Evolutionary conservation across 768 basidiomycete species (phyloP).

Genomic region (Lentinus brumalis): DNA sequence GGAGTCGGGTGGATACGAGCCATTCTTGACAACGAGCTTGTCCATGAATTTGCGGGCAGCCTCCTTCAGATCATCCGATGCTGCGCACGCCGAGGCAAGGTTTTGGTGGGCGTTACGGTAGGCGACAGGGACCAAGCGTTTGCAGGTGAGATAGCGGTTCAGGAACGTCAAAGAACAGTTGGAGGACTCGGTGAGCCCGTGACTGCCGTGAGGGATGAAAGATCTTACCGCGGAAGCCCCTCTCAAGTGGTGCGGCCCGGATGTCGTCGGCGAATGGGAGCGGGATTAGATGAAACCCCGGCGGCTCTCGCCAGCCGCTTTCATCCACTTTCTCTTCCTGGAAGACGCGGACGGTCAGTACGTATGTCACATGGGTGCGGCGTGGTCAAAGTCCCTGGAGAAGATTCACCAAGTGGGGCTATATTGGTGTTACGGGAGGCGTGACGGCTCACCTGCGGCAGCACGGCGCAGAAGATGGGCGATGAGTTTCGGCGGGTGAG

Average conservation of each 20-base stretch:
- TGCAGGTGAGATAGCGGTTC: background rate
- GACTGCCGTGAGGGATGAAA: constrained; percentile 1
- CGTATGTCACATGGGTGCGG: constrained; percentile 3
- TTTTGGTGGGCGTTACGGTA: background rate
- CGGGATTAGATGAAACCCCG: constrained; percentile 91
- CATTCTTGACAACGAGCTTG: constrained; percentile 77
- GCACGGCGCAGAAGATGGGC: constrained; percentile 79
- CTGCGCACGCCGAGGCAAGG: constrained; percentile 41
- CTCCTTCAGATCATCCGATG: constrained; percentile 65
- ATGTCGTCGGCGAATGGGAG: constrained; percentile 97
- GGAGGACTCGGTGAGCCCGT: constrained; percentile 12
- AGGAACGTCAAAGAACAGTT: constrained; percentile 1
- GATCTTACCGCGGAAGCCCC: constrained; percentile 59
- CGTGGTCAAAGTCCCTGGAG: background rate
- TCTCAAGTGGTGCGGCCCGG: constrained; percentile 70
- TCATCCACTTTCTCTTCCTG: constrained; percentile 74
- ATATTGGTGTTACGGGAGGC: constrained; percentile 12
- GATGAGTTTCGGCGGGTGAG: constrained; percentile 70
- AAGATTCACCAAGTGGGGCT: constrained; percentile 7
- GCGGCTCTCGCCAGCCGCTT: constrained; percentile 77
- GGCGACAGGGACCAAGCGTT: background rate
- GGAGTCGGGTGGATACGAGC: constrained; percentile 84
- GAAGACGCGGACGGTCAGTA: constrained; percentile 5
- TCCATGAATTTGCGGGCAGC: constrained; percentile 74
- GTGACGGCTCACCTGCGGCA: constrained; percentile 70